Evolutionary conservation across 192 early-diverging fungal species (phyloP).

Genomic region (Podila epicladia): DNA sequence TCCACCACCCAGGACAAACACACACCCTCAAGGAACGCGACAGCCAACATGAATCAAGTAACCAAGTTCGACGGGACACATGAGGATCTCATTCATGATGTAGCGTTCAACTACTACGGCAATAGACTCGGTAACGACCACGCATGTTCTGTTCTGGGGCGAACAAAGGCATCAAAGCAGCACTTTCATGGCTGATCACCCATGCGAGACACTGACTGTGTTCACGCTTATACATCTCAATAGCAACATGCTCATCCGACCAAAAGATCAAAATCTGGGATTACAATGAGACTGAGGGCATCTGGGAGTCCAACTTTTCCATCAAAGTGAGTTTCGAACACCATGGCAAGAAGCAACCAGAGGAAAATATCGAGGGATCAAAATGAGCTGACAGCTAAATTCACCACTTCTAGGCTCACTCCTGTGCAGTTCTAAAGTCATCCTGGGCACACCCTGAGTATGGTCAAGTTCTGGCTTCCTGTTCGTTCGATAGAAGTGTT

Average conservation of each 20-base stretch:
- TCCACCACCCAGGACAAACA: too few species aligned
- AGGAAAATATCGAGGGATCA: background rate
- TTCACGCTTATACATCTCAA: background rate
- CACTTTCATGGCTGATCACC: too few species aligned
- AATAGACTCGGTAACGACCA: constrained; percentile 66
- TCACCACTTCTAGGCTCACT: constrained; percentile 70
- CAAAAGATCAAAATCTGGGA: constrained; percentile 96
- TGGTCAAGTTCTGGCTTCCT: constrained; percentile 89
- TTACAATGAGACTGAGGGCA: constrained; percentile 67
- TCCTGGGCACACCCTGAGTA: constrained; percentile 98
- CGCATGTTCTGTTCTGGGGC: background rate
- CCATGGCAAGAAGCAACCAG: constrained; percentile 1
- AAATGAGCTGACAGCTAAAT: background rate
- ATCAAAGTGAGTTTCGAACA: constrained; percentile 68
- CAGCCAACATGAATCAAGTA: constrained; percentile 52
- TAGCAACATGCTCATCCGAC: constrained; percentile 91
- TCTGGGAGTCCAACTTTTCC: constrained; percentile 83
- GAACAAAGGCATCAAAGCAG: too few species aligned
- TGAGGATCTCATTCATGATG: constrained; percentile 95
- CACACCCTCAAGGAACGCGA: background rate
- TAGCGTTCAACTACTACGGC: constrained; percentile 94
- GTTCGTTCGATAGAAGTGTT: constrained; percentile 92
- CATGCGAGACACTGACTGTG: background rate
- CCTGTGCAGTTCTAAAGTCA: constrained; percentile 85
- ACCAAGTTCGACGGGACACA: constrained; percentile 77